These are phyloP conservation scores for Ceratobasidium sp. DNA, from an alignment of 1,284 basidiomycete genomes.

Conservation along the genomic window DNA sequence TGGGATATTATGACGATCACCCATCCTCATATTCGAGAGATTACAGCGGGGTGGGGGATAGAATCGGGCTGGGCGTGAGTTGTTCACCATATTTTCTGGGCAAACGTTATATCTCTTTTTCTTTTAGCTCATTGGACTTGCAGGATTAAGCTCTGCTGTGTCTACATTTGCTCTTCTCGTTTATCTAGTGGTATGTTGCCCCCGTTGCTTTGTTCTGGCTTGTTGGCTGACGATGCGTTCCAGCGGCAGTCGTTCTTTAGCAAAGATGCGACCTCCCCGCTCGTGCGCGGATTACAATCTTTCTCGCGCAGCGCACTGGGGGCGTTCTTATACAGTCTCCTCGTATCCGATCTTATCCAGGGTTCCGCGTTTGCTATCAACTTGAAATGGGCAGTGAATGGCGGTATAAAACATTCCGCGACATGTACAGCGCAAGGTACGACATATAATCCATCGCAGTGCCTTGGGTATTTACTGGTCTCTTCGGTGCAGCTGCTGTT, in stretches of 20 bases:
- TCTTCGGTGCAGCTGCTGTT: slow-evolving; percentile 3
- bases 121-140: slow-evolving; percentile 19
- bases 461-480: background rate
- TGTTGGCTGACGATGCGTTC: background rate
- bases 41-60: slow-evolving; percentile 11
- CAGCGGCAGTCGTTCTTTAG: slow-evolving; percentile 25
- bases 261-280: slow-evolving; percentile 1
- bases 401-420: slow-evolving; percentile 16
- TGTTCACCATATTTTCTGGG: too few relatives aligned
- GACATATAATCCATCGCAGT: too few relatives aligned
- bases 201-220: background rate
- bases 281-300: slow-evolving; percentile 31
- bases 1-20: slow-evolving; percentile 28
- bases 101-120: background rate
- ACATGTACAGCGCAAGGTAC: slow-evolving; percentile 32
- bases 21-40: slow-evolving; percentile 11
- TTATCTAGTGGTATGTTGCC: slow-evolving; percentile 21
- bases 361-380: slow-evolving; percentile 29
- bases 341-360: slow-evolving; percentile 32
- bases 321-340: slow-evolving; percentile 15
- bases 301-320: slow-evolving; percentile 36
- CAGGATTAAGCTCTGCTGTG: slow-evolving; percentile 30
- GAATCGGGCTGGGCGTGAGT: slow-evolving; percentile 20
- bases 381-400: slow-evolving; percentile 29
- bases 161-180: slow-evolving; percentile 20